A percentile compares a stretch with the other conserved stretches of the same genome.
These are phyloP conservation scores for Bacidia gigantensis DNA, from an alignment of 495 filamentous ascomycete genomes.

Conservation along the genomic window DNA sequence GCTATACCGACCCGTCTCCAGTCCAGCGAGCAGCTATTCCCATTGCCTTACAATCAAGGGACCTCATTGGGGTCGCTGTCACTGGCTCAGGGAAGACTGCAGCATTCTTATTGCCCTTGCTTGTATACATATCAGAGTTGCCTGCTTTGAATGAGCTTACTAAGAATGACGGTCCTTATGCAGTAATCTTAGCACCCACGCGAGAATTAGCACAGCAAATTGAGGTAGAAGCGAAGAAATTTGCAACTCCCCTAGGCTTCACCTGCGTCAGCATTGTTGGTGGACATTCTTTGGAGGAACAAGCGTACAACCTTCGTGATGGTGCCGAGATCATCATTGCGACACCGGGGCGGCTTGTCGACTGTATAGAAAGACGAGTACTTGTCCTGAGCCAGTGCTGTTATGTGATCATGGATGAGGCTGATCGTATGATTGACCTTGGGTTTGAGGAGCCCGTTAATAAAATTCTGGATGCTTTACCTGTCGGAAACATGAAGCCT, in stretches of 20 bases:
- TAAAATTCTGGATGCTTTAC: constrained; percentile 95
- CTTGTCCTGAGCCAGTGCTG: constrained; percentile 90
- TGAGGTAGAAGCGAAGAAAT: constrained; percentile 86
- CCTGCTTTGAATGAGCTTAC: constrained; percentile 74
- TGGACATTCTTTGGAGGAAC: constrained; percentile 90
- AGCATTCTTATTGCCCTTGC: constrained; percentile 79
- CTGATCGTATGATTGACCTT: constrained; percentile 97
- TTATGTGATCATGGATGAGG: constrained; percentile 98
- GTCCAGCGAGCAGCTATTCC: constrained; percentile 93
- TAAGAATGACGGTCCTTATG: constrained; percentile 93
- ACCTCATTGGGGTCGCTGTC: constrained; percentile 94
- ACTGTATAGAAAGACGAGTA: constrained; percentile 88
- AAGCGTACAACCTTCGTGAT: constrained; percentile 83
- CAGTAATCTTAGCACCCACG: constrained; percentile 92
- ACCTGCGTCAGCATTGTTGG: constrained; percentile 95
- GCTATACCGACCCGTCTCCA: constrained; percentile 85
- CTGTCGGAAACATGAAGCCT: constrained; percentile 89
- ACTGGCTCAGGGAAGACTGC: constrained; percentile 99
- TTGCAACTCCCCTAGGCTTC: constrained; percentile 82
- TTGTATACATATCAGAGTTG: constrained; percentile 93
- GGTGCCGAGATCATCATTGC: constrained; percentile 98
- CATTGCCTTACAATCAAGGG: constrained; percentile 82
- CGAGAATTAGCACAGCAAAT: constrained; percentile 98
- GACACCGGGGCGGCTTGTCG: constrained; percentile 90
- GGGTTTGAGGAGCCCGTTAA: constrained; percentile 97